A percentile compares a stretch with the other conserved stretches of the same genome.
phyloP scores from a whole-genome alignment of 768 basidiomycete genomes.

The Strobilomyces confusus region DNA sequence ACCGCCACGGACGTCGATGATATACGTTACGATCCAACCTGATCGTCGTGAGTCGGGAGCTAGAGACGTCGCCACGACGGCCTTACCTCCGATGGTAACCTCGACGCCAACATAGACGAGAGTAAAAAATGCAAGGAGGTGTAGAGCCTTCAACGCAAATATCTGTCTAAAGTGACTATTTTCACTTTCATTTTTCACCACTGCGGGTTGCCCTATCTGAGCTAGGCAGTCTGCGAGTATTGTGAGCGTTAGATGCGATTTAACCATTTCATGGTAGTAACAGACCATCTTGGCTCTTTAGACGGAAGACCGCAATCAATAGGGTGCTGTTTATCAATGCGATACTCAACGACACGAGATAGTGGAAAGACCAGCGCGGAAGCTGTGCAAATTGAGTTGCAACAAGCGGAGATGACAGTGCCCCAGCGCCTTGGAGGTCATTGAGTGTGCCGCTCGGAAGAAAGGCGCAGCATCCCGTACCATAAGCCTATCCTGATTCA shows the following conservation, averaged over 20 bases:
- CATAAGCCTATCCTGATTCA: conserved; percentile 21
- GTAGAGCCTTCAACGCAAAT: conserved; percentile 48
- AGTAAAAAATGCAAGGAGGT: conserved; percentile 59
- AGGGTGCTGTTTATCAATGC: conserved; percentile 52
- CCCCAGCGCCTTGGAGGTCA: conserved; percentile 50
- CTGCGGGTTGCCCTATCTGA: conserved; percentile 47
- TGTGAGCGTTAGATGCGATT: neutral
- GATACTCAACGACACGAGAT: conserved; percentile 63
- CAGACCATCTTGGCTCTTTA: conserved; percentile 66
- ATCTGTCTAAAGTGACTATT: conserved; percentile 47
- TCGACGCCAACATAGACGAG: conserved; percentile 70
- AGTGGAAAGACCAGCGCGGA: conserved; percentile 73
- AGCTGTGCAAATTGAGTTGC: conserved; percentile 76
- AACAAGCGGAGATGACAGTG: conserved; percentile 65
- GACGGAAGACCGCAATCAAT: conserved; percentile 56
- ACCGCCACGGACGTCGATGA: too few relatives aligned
- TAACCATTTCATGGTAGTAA: neutral
- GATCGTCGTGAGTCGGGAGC: too few relatives aligned
- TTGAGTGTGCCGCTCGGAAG: conserved; percentile 5
- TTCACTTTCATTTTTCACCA: conserved; percentile 34
- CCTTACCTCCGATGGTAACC: conserved; percentile 43
- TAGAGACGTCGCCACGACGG: neutral
- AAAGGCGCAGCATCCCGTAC: conserved; percentile 23
- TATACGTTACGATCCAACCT: too few relatives aligned
- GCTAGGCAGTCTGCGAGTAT: conserved; percentile 48